These are phyloP conservation scores for Yueomyces sp. DNA, from an alignment of 805 yeast species.

Conservation along the genomic window DNA sequence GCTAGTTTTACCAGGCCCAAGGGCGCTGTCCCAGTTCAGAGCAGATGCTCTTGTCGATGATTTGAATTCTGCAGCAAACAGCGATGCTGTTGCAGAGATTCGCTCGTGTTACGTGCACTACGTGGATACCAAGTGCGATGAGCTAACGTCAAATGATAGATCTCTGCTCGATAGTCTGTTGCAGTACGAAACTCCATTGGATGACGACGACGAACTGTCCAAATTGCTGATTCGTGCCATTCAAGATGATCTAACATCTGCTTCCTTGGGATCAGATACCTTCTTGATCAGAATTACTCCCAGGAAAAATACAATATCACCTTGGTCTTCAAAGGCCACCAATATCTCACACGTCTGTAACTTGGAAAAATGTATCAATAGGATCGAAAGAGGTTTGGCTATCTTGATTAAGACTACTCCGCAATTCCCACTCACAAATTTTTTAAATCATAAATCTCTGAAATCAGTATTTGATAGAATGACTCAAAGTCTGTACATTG, in stretches of 20 bases:
- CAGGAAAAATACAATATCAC: conserved; percentile 91
- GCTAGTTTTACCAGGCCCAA: conserved; percentile 70
- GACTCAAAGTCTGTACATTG: conserved; percentile 66
- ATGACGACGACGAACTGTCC: conserved; percentile 29
- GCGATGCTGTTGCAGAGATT: conserved; percentile 44
- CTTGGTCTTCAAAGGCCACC: conserved; percentile 98
- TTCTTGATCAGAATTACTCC: conserved; percentile 71
- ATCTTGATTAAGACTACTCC: conserved; percentile 57
- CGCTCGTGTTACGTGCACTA: conserved; percentile 73
- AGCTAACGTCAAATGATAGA: conserved; percentile 26
- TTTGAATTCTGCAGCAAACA: conserved; percentile 56
- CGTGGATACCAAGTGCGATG: conserved; percentile 34
- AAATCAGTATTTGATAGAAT: conserved; percentile 79
- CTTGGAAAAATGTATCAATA: conserved; percentile 49
- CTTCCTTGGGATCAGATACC: conserved; percentile 29
- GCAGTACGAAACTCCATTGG: conserved; percentile 60
- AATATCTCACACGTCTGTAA: conserved; percentile 88
- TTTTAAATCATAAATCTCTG: conserved; percentile 42
- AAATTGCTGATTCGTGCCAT: conserved; percentile 18
- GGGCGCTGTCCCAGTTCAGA: conserved; percentile 80
- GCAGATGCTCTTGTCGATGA: conserved; percentile 58
- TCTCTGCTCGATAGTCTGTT: conserved; percentile 47
- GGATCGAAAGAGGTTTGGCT: conserved; percentile 86
- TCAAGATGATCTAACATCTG: conserved; percentile 8
- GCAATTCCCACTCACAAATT: conserved; percentile 52